phyloP scores from a whole-genome alignment of 176 grass and related monocot genomes.

The Tillandsia leiboldiana region DNA sequence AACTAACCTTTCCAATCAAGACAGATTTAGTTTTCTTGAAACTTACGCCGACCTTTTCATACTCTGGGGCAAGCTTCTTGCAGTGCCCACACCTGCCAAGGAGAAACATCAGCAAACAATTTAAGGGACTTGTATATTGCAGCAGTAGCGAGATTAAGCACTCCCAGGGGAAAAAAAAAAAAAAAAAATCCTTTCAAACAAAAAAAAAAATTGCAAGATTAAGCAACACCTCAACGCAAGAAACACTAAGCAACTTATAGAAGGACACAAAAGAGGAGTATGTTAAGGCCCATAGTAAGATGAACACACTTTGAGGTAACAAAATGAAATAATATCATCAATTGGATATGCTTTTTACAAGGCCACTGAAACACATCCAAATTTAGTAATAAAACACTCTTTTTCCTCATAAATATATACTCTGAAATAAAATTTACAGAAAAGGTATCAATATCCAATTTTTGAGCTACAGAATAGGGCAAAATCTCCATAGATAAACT shows the following conservation, averaged over 20 bases:
- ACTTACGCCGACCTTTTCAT: slow-evolving; percentile 80
- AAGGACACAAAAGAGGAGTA: no score
- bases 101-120: slow-evolving; percentile 8
- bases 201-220: no score
- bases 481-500: background rate
- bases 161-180: no score
- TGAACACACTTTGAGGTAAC: no score
- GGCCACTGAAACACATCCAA: background rate
- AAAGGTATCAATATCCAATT: background rate
- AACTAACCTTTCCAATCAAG: slow-evolving; percentile 77
- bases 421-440: background rate
- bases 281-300: no score
- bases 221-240: no score
- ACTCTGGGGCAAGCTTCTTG: slow-evolving; percentile 98
- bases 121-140: background rate
- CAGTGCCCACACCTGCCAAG: slow-evolving; percentile 84
- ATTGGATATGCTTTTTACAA: background rate
- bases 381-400: background rate
- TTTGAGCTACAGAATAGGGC: background rate
- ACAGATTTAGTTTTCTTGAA: slow-evolving; percentile 94
- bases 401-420: background rate
- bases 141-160: background rate
- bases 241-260: no score
- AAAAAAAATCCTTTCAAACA: no score
- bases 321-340: no score